A percentile compares a stretch with the other conserved stretches of the same genome.
phyloP scores from a whole-genome alignment of 1,284 basidiomycete species.

The Quambalaria eucalypti region DNA sequence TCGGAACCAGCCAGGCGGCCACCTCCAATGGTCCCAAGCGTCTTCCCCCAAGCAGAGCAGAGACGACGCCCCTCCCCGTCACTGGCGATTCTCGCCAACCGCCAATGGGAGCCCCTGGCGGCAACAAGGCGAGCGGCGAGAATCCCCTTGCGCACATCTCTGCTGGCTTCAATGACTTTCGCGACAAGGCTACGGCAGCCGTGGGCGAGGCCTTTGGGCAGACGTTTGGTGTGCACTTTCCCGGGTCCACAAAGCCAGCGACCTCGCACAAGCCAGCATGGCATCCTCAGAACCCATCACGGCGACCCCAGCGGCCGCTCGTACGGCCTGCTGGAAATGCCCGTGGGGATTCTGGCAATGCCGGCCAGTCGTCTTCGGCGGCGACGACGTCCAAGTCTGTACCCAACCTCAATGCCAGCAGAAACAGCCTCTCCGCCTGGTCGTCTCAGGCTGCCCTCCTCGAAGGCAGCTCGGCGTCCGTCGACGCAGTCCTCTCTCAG shows the following conservation, averaged over 20 bases:
- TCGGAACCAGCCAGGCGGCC: background rate
- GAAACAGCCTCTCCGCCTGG: slow-evolving; percentile 48
- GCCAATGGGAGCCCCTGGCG: background rate
- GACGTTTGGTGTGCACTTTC: slow-evolving; percentile 9
- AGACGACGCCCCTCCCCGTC: too few species aligned
- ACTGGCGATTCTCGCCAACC: too few species aligned
- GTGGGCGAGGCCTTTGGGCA: slow-evolving; percentile 23
- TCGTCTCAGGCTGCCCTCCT: slow-evolving; percentile 51
- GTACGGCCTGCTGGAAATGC: too few species aligned
- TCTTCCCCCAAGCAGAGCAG: too few species aligned
- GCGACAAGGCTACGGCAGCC: slow-evolving; percentile 29
- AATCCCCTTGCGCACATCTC: slow-evolving; percentile 30
- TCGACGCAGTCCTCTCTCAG: slow-evolving; percentile 26
- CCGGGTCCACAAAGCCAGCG: too few species aligned
- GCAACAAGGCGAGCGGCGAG: slow-evolving; percentile 11
- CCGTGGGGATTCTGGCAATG: too few species aligned
- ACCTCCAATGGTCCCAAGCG: too few species aligned
- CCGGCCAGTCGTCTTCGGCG: too few species aligned
- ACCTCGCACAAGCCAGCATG: background rate
- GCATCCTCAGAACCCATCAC: slow-evolving; percentile 8
- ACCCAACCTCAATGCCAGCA: background rate
- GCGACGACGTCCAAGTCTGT: background rate
- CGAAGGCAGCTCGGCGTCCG: slow-evolving; percentile 48
- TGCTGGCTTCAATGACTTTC: slow-evolving; percentile 20
- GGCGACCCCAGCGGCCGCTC: background rate